A percentile compares a stretch with the other conserved stretches of the same genome.
Evolutionary conservation across 2,329 filamentous ascomycete species (phyloP).

Genomic region (Penicillium sp.): DNA sequence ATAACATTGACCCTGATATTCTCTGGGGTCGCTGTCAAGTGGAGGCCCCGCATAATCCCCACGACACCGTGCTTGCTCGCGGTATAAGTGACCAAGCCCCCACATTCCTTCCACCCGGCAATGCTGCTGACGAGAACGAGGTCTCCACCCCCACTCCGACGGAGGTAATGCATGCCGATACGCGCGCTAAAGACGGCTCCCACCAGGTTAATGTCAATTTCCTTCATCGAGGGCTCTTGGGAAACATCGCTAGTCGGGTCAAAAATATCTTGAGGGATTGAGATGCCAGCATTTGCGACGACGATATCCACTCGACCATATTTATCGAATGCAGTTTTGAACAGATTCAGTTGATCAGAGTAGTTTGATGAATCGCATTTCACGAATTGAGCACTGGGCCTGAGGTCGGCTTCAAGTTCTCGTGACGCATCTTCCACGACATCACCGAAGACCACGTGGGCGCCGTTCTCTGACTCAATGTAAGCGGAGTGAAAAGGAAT

Average conservation of each 20-base stretch:
- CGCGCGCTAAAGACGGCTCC: slow-evolving; percentile 29
- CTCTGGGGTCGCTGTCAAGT: slow-evolving; percentile 23
- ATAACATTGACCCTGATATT: slow-evolving; percentile 23
- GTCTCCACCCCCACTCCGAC: slow-evolving; percentile 25
- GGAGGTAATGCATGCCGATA: slow-evolving; percentile 33
- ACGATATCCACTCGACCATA: slow-evolving; percentile 36
- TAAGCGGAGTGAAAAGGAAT: not conserved
- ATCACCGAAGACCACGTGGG: slow-evolving; percentile 21
- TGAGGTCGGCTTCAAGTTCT: slow-evolving; percentile 16
- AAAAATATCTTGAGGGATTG: slow-evolving; percentile 28
- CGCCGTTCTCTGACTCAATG: slow-evolving; percentile 9
- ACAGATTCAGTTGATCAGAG: slow-evolving; percentile 25
- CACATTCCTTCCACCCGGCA: slow-evolving; percentile 31
- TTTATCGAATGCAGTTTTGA: slow-evolving; percentile 25
- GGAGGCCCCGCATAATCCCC: slow-evolving; percentile 32
- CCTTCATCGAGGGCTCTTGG: slow-evolving; percentile 26
- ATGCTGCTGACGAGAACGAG: slow-evolving; percentile 31
- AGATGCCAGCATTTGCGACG: slow-evolving; percentile 34
- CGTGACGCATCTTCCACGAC: slow-evolving; percentile 12
- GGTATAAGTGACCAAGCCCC: slow-evolving; percentile 28
- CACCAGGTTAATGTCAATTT: slow-evolving; percentile 32
- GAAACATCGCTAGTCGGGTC: slow-evolving; percentile 25
- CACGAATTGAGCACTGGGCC: slow-evolving; percentile 18
- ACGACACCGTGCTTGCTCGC: slow-evolving; percentile 37
- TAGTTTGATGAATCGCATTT: slow-evolving; percentile 20